These are phyloP conservation scores for Ascochyta viciae-villosae DNA, from an alignment of 2,329 filamentous ascomycete genomes.

Conservation along the genomic window DNA sequence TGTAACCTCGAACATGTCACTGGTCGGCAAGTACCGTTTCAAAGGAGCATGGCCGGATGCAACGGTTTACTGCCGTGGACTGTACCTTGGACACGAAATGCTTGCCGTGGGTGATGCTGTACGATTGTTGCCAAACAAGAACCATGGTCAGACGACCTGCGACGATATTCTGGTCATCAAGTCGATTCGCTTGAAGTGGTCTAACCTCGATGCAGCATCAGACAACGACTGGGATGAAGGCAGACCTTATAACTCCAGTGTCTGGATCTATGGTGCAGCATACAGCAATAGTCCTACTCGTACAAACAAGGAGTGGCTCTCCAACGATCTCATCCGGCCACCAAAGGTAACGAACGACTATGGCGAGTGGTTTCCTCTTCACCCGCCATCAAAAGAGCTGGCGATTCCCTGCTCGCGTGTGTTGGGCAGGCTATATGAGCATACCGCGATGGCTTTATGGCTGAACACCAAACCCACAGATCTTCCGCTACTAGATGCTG, in stretches of 20 bases:
- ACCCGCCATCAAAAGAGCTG: slow-evolving; percentile 50
- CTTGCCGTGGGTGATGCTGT: slow-evolving; percentile 62
- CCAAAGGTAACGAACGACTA: slow-evolving; percentile 48
- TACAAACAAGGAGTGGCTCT: slow-evolving; percentile 36
- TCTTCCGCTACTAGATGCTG: slow-evolving; percentile 47
- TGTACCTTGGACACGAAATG: slow-evolving; percentile 65
- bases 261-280: slow-evolving; percentile 59
- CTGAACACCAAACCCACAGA: slow-evolving; percentile 40
- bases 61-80: slow-evolving; percentile 59
- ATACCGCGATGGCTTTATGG: slow-evolving; percentile 56
- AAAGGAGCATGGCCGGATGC: slow-evolving; percentile 63
- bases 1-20: slow-evolving; percentile 59
- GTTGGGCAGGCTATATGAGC: slow-evolving; percentile 63
- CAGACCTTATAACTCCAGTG: slow-evolving; percentile 54
- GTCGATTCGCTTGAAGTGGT: slow-evolving; percentile 59
- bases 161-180: slow-evolving; percentile 63
- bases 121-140: slow-evolving; percentile 51
- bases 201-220: slow-evolving; percentile 56
- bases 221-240: slow-evolving; percentile 55
- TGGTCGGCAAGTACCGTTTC: slow-evolving; percentile 61
- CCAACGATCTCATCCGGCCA: slow-evolving; percentile 24
- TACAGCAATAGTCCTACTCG: slow-evolving; percentile 52
- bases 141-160: slow-evolving; percentile 32
- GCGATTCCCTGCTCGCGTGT: slow-evolving; percentile 60
- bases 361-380: slow-evolving; percentile 60